Evolutionary conservation across 257 asterid genomes (phyloP).

Genomic region (Nyctanthes arbortristis): DNA sequence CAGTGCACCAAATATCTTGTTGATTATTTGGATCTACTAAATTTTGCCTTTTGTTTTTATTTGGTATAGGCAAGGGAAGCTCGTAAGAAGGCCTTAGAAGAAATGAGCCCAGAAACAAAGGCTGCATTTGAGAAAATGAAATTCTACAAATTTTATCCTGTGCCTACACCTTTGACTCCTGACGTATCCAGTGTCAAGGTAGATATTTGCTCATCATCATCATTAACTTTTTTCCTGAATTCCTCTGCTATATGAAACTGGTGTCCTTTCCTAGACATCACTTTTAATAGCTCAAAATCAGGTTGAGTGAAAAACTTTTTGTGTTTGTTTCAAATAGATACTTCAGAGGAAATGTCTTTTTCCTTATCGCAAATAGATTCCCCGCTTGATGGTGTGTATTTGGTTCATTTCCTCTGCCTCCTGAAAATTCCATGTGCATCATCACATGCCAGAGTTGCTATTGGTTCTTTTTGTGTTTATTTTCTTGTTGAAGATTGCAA

Average conservation of each 20-base stretch:
- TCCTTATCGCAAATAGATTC: neutral
- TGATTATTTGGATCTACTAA: constrained; percentile 5
- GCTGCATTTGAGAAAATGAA: constrained; percentile 69
- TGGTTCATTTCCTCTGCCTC: neutral
- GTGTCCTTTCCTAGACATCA: too few species aligned
- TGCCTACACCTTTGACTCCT: constrained; percentile 62
- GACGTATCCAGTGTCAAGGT: constrained; percentile 65
- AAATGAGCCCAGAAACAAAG: constrained; percentile 68
- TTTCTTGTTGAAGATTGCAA: neutral
- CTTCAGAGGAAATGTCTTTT: neutral
- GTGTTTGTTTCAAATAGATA: too few species aligned
- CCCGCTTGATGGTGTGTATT: neutral
- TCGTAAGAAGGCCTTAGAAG: constrained; percentile 72
- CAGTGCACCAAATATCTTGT: constrained; percentile 15
- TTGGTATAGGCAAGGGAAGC: constrained; percentile 77
- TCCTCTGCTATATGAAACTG: too few species aligned
- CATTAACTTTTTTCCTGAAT: too few species aligned
- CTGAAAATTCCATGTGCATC: neutral
- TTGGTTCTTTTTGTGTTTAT: neutral
- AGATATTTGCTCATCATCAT: constrained; percentile 10
- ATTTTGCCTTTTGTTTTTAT: constrained; percentile 20
- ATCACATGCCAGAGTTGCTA: neutral
- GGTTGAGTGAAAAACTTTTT: too few species aligned
- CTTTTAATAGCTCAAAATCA: too few species aligned
- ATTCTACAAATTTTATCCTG: constrained; percentile 86